Evolutionary conservation across 495 filamentous ascomycete species (phyloP).

Genomic region (Barbatosphaeria neglecta): DNA sequence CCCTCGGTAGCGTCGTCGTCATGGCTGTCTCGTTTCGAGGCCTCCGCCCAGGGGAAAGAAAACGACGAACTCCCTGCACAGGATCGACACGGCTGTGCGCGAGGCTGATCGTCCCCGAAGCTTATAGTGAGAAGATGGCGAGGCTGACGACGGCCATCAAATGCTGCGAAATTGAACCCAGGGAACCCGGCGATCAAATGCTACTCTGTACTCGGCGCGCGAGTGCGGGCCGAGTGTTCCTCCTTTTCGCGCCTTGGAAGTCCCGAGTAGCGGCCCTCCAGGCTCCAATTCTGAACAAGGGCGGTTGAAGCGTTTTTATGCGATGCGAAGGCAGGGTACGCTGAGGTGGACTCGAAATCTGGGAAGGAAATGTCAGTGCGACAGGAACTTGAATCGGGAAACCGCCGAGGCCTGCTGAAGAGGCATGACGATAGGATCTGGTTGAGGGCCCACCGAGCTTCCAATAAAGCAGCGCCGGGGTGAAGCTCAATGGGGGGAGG

Average conservation of each 20-base stretch:
- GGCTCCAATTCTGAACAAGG: constrained; percentile 3
- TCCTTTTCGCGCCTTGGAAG: constrained; percentile 1
- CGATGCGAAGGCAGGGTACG: constrained; percentile 2
- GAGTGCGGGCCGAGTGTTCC: background rate
- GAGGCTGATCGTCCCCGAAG: constrained; percentile 1
- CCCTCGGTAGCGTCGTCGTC: constrained; percentile 54
- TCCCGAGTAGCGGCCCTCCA: background rate
- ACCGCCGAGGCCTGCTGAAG: background rate
- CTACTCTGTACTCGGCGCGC: background rate
- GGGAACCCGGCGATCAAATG: background rate
- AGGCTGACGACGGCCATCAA: constrained; percentile 7
- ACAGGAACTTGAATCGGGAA: background rate
- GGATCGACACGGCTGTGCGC: background rate
- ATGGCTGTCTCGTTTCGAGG: constrained; percentile 20
- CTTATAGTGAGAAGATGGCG: background rate
- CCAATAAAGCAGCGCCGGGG: too few relatives aligned
- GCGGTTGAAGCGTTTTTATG: constrained; percentile 12
- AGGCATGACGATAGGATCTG: background rate
- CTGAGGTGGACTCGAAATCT: background rate
- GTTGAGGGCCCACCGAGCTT: background rate
- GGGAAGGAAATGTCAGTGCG: background rate
- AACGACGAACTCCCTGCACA: background rate
- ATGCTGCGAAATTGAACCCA: background rate
- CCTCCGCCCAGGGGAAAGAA: background rate
- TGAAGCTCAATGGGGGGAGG: too few relatives aligned